Conservation (phyloP, 225 moss, liverwort and hornwort species). For the Marchantia paleacea region DNA sequence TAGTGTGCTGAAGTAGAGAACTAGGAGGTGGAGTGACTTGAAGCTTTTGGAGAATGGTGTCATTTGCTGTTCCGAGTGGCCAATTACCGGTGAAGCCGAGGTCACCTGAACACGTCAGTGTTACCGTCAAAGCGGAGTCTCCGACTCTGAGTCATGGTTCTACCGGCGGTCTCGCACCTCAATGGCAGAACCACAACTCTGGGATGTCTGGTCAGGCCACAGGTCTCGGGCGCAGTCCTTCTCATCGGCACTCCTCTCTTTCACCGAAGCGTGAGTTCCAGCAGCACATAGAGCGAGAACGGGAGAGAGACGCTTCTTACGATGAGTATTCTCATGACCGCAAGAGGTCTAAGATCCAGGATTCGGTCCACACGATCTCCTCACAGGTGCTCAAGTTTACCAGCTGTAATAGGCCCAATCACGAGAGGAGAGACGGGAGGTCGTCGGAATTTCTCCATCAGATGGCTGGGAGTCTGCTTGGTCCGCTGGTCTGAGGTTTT, state of each 20-base stretch:
- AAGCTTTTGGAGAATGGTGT: slow-evolving; percentile 33
- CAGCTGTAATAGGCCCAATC: background rate
- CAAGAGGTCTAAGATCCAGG: slow-evolving; percentile 67
- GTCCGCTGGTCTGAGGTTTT: too few relatives aligned
- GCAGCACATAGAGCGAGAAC: slow-evolving; percentile 30
- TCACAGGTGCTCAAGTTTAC: slow-evolving; percentile 45
- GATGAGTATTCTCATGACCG: slow-evolving; percentile 51
- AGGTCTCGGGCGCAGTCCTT: slow-evolving; percentile 11
- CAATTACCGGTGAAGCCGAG: slow-evolving; percentile 24
- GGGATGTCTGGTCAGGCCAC: slow-evolving; percentile 14
- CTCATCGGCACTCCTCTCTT: slow-evolving; percentile 18
- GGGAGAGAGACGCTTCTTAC: slow-evolving; percentile 41
- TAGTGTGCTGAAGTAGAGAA: slow-evolving; percentile 8
- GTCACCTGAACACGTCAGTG: slow-evolving; percentile 28
- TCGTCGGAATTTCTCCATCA: background rate
- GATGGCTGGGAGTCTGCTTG: too few relatives aligned
- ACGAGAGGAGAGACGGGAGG: background rate
- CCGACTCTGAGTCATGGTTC: slow-evolving; percentile 10
- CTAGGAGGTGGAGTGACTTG: slow-evolving; percentile 1
- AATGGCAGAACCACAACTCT: slow-evolving; percentile 30
- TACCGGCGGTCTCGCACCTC: slow-evolving; percentile 21
- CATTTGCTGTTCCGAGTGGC: slow-evolving; percentile 24
- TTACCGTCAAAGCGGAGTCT: slow-evolving; percentile 33
- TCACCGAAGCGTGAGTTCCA: slow-evolving; percentile 65
- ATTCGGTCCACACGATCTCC: slow-evolving; percentile 37